phyloP scores from a whole-genome alignment of 805 yeast genomes.

The Debaryomyces tyrocola region DNA sequence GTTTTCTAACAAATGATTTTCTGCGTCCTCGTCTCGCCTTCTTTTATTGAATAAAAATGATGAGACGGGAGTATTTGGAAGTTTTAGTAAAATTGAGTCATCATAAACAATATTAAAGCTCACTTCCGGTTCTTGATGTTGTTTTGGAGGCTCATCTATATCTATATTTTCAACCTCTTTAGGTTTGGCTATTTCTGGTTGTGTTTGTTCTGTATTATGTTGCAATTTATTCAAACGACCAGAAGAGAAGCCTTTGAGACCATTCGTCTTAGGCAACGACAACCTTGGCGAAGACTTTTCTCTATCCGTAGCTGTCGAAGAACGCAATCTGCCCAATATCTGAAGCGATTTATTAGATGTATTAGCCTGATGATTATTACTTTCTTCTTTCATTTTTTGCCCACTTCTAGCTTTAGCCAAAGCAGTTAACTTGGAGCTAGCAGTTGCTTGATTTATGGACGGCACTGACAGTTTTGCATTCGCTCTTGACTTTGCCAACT shows the following conservation, averaged over 20 bases:
- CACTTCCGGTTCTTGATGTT: not conserved
- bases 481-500: slow-evolving; percentile 22
- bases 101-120: slow-evolving; percentile 4
- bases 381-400: not conserved
- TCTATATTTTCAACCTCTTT: not conserved
- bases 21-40: not conserved
- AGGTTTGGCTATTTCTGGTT: not conserved
- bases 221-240: not conserved
- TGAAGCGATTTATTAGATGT: slow-evolving; percentile 2
- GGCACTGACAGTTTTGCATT: not conserved
- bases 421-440: slow-evolving; percentile 37
- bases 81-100: slow-evolving; percentile 5
- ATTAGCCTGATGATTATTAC: not conserved
- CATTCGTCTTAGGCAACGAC: not conserved
- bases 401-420: slow-evolving; percentile 44
- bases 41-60: slow-evolving; percentile 13
- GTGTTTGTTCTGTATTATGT: not conserved
- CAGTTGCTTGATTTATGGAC: not conserved
- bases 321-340: slow-evolving; percentile 5
- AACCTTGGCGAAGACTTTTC: not conserved
- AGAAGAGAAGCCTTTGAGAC: not conserved
- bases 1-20: slow-evolving; percentile 7
- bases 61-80: slow-evolving; percentile 15
- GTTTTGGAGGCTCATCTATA: not conserved
- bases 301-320: not conserved